phyloP scores from a whole-genome alignment of 305 asterid species.

The Fraxinus nigra region DNA sequence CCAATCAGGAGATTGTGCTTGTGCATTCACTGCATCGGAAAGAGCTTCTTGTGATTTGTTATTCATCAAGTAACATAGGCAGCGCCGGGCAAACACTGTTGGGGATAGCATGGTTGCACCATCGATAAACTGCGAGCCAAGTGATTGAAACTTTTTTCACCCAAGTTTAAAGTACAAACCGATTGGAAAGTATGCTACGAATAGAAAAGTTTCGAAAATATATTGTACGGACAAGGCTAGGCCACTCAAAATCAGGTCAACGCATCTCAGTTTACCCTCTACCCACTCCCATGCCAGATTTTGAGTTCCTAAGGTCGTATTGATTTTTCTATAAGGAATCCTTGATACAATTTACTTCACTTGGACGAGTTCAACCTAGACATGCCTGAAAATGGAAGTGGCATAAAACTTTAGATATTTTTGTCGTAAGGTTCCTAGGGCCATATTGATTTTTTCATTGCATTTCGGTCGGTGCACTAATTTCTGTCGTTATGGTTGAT shows the following conservation, averaged over 20 bases:
- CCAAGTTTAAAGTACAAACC: neutral
- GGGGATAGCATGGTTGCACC: conserved; percentile 42
- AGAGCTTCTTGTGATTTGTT: conserved; percentile 47
- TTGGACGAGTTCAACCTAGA: neutral
- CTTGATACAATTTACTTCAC: neutral
- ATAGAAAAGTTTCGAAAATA: neutral
- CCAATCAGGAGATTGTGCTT: conserved; percentile 45
- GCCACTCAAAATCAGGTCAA: neutral
- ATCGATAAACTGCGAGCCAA: conserved; percentile 38
- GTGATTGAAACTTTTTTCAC: neutral
- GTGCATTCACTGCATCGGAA: conserved; percentile 56
- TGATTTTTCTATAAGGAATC: neutral
- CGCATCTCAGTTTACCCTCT: neutral
- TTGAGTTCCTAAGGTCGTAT: neutral
- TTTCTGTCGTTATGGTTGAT: neutral
- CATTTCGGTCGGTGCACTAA: neutral
- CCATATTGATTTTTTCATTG: too few species aligned
- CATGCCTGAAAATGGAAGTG: neutral
- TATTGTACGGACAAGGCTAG: neutral
- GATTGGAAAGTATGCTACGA: neutral
- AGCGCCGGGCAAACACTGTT: conserved; percentile 44
- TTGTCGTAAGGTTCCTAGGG: neutral
- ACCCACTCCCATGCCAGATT: neutral
- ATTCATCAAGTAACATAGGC: conserved; percentile 42
- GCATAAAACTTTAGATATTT: neutral